Evolutionary conservation across 495 filamentous ascomycete genomes (phyloP).

Genomic region (Geoglossum glabrum): DNA sequence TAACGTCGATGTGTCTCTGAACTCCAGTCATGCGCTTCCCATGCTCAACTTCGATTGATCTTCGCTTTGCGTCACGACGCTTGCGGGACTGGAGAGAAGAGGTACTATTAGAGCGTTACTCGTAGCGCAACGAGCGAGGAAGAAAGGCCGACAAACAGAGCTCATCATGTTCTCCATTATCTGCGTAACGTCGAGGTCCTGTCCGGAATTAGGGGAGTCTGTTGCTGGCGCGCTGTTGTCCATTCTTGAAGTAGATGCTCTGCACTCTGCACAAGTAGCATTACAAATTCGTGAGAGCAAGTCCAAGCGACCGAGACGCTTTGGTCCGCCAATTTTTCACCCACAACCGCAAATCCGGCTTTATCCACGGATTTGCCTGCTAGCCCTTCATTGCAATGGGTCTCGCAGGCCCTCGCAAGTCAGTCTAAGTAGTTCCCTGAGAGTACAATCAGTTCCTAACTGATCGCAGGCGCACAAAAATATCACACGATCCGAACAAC

Average conservation of each 20-base stretch:
- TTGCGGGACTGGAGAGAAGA: conserved; percentile 11
- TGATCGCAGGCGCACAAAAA: conserved; percentile 48
- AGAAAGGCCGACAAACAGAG: neutral
- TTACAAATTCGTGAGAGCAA: neutral
- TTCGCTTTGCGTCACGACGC: conserved; percentile 11
- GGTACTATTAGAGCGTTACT: neutral
- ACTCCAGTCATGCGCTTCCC: conserved; percentile 7
- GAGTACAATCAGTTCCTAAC: neutral
- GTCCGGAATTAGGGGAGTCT: neutral
- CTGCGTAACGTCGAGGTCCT: neutral
- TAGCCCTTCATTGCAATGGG: conserved; percentile 34
- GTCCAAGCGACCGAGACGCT: neutral
- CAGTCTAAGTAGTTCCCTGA: conserved; percentile 9
- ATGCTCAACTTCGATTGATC: conserved; percentile 11
- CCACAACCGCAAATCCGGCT: neutral
- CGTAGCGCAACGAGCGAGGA: neutral
- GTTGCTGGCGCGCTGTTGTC: neutral
- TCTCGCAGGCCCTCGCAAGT: conserved; percentile 56
- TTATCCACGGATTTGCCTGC: neutral
- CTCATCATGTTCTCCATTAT: conserved; percentile 1
- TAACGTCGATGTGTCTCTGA: neutral
- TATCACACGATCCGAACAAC: conserved; percentile 83
- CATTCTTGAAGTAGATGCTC: neutral
- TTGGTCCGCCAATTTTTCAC: neutral
- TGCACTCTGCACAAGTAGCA: neutral